phyloP scores from a whole-genome alignment of 257 asterid genomes.

The Hygrophila difformis region DNA sequence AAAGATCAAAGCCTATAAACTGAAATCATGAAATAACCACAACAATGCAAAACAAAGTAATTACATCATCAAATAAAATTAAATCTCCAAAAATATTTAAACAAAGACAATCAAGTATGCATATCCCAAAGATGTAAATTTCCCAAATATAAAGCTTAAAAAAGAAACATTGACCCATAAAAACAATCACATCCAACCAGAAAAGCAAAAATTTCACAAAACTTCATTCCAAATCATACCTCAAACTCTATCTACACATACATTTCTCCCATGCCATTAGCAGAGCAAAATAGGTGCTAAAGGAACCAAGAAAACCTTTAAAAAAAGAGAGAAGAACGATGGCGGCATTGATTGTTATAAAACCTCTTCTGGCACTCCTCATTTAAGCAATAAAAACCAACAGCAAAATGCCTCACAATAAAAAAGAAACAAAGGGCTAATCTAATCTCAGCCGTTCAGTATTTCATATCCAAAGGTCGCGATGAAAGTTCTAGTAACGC shows the following conservation, averaged over 20 bases:
- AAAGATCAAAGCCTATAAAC: constrained; percentile 11
- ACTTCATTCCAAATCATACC: neutral
- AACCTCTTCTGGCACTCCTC: constrained; percentile 1
- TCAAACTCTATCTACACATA: neutral
- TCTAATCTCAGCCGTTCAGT: constrained; percentile 21
- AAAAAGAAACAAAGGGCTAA: constrained; percentile 2
- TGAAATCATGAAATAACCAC: constrained; percentile 14
- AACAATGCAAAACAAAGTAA: constrained; percentile 9
- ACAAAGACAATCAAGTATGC: neutral
- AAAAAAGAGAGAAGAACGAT: neutral
- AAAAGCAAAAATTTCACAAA: constrained; percentile 1
- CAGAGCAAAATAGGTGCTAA: neutral
- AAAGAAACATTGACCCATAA: too few relatives aligned
- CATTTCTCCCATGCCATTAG: neutral
- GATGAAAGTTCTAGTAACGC: neutral
- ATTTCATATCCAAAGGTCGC: constrained; percentile 12
- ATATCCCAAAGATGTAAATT: neutral
- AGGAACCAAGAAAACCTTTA: constrained; percentile 1
- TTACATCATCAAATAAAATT: neutral
- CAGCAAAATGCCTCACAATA: neutral
- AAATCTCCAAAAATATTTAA: too few relatives aligned
- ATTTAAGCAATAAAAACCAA: neutral
- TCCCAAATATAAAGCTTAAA: neutral
- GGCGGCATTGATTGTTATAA: constrained; percentile 3
- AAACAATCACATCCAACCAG: neutral